Conservation (phyloP, 2,329 filamentous ascomycete species). For the Monascus ruber region DNA sequence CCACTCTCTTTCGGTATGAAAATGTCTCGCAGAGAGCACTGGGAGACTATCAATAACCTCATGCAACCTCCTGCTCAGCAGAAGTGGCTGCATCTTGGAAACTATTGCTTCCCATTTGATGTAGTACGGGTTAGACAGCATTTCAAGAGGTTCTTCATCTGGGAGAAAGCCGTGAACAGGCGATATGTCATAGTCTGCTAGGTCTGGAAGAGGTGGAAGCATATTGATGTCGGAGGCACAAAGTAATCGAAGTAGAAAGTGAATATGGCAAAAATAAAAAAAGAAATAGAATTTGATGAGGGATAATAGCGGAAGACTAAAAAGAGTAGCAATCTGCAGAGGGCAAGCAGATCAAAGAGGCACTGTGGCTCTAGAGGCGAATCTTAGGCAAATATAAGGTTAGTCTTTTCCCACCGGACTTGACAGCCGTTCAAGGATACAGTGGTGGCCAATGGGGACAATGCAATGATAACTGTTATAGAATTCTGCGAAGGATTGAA, state of each 20-base stretch:
- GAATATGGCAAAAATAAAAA: background rate
- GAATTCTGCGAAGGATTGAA: no score
- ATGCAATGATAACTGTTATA: background rate
- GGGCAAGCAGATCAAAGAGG: background rate
- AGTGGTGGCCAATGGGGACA: background rate
- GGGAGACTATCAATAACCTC: constrained; percentile 70
- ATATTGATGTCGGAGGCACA: constrained; percentile 15
- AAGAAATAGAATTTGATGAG: background rate
- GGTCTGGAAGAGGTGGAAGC: constrained; percentile 36
- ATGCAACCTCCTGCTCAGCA: constrained; percentile 74
- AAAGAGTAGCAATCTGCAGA: background rate
- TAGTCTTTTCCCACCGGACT: background rate
- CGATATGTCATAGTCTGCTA: constrained; percentile 62
- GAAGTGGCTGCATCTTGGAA: constrained; percentile 73
- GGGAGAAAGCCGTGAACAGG: constrained; percentile 74
- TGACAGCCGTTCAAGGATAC: background rate
- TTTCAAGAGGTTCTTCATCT: constrained; percentile 63
- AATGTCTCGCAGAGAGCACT: constrained; percentile 67
- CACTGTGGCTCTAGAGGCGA: background rate
- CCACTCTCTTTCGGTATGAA: constrained; percentile 83
- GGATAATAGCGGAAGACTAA: no score
- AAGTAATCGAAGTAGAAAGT: background rate
- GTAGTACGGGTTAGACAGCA: constrained; percentile 82
- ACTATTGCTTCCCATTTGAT: constrained; percentile 85
- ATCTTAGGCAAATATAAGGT: background rate